These are phyloP conservation scores for Hyaloperonospora arabidopsidis DNA, from an alignment of 352 stramenopile genomes.

Conservation along the genomic window DNA sequence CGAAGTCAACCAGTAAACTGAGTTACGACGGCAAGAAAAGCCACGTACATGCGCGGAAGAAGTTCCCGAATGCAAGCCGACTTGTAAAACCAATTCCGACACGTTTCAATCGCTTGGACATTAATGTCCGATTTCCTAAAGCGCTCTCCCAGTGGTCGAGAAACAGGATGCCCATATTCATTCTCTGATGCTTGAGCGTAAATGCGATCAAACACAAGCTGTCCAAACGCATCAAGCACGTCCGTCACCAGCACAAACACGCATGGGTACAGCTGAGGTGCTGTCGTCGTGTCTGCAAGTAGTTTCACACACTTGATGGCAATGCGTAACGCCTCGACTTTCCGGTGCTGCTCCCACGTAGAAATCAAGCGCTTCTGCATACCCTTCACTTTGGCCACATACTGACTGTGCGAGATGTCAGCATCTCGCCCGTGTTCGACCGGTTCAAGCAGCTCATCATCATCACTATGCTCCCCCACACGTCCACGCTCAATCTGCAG, in stretches of 20 bases:
- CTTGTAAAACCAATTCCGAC: conserved; percentile 93
- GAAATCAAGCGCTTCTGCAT: conserved; percentile 62
- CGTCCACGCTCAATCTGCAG: conserved; percentile 45
- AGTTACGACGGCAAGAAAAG: neutral
- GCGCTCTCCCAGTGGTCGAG: conserved; percentile 41
- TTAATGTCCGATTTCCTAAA: conserved; percentile 81
- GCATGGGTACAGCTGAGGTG: conserved; percentile 81
- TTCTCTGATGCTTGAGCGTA: conserved; percentile 51
- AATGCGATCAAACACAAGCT: conserved; percentile 83
- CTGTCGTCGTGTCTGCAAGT: conserved; percentile 63
- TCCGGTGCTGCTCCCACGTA: conserved; percentile 80
- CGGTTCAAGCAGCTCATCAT: too few relatives aligned
- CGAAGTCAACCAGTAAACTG: neutral
- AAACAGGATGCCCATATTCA: conserved; percentile 47
- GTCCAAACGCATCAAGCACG: conserved; percentile 81
- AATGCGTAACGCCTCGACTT: conserved; percentile 84
- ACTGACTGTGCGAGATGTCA: conserved; percentile 80
- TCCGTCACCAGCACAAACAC: conserved; percentile 86
- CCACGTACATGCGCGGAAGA: conserved; percentile 79
- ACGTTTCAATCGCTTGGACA: conserved; percentile 85
- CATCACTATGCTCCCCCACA: neutral
- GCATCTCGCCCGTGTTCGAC: conserved; percentile 9
- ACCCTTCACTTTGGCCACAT: conserved; percentile 64
- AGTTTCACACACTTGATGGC: conserved; percentile 89
- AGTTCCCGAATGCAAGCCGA: conserved; percentile 89